phyloP scores from a whole-genome alignment of 1,284 basidiomycete genomes.

The Puccinia horiana region DNA sequence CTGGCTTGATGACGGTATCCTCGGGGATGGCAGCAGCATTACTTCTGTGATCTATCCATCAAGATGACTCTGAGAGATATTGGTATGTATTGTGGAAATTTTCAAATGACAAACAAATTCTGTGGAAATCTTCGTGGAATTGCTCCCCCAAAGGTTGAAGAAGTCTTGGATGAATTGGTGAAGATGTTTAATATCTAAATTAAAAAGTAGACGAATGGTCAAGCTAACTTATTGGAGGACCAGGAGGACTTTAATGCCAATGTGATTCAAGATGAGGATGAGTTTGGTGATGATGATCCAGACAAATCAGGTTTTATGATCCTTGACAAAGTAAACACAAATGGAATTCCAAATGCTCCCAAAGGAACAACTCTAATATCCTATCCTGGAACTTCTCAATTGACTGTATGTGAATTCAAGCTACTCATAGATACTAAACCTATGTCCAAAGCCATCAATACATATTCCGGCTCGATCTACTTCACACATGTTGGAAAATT shows the following conservation, averaged over 20 bases:
- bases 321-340: background rate
- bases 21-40: background rate
- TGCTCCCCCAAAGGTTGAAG: too few relatives aligned
- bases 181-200: background rate
- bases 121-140: too few relatives aligned
- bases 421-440: background rate
- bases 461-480: background rate
- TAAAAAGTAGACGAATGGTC: background rate
- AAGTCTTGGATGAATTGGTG: background rate
- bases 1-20: background rate
- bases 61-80: background rate
- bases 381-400: background rate
- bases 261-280: background rate
- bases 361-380: background rate
- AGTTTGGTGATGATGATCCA: background rate
- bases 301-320: background rate
- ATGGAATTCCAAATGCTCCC: too few relatives aligned
- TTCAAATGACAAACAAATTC: too few relatives aligned
- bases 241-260: background rate
- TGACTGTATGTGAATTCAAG: background rate
- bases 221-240: background rate
- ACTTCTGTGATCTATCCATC: background rate
- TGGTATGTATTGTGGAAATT: too few relatives aligned
- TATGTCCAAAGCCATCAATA: background rate
- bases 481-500: background rate